Evolutionary conservation across 176 grass and related monocot species (phyloP).

Genomic region (Echinochloa phyllopogon): DNA sequence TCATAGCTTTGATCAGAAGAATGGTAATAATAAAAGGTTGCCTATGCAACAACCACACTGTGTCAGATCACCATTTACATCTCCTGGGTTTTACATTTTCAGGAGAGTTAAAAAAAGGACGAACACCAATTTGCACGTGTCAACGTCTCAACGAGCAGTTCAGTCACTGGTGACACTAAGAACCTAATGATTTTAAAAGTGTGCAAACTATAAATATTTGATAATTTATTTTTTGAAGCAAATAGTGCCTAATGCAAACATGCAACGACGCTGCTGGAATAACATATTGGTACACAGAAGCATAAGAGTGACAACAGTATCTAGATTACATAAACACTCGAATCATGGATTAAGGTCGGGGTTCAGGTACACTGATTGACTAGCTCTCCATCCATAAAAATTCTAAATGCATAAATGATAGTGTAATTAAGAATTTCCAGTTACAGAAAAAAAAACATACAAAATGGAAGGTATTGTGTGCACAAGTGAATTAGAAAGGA

Average conservation of each 20-base stretch:
- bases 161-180: neutral
- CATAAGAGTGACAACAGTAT: neutral
- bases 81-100: neutral
- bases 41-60: neutral
- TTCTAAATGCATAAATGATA: conserved; percentile 29
- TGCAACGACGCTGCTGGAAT: neutral
- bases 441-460: neutral
- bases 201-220: neutral
- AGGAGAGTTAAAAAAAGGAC: neutral
- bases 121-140: neutral
- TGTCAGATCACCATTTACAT: neutral
- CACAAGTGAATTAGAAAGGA: neutral
- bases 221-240: neutral
- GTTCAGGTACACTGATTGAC: neutral
- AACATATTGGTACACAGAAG: neutral
- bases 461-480: neutral
- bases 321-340: neutral
- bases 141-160: neutral
- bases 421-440: neutral
- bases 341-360: neutral
- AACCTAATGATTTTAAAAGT: neutral
- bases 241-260: neutral
- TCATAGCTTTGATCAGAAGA: neutral
- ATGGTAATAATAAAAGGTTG: conserved; percentile 9
- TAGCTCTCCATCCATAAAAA: neutral